These are phyloP conservation scores for Inga leiocalycina DNA, from an alignment of 306 rosid species.

Conservation along the genomic window DNA sequence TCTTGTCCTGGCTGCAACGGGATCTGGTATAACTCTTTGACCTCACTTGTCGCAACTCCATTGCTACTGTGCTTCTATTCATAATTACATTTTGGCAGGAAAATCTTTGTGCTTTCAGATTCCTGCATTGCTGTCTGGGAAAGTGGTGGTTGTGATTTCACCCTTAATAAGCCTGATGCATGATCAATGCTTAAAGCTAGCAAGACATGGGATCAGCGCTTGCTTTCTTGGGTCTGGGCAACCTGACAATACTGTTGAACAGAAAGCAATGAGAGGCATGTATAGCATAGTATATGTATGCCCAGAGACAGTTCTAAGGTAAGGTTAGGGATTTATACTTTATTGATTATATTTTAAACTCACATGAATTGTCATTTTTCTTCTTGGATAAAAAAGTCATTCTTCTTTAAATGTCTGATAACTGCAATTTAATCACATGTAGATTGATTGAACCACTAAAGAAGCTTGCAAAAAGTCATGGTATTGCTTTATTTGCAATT, in stretches of 20 bases:
- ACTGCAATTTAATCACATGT: slow-evolving; percentile 28
- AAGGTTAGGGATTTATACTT: slow-evolving; percentile 38
- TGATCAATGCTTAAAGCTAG: slow-evolving; percentile 88
- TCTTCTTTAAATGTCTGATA: slow-evolving; percentile 22
- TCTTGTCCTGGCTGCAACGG: slow-evolving; percentile 93
- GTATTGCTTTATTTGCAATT: slow-evolving; percentile 89
- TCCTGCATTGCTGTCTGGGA: slow-evolving; percentile 89
- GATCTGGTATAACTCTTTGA: slow-evolving; percentile 65
- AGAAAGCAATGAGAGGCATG: slow-evolving; percentile 85
- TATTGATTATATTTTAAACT: not conserved
- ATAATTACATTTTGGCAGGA: slow-evolving; percentile 58
- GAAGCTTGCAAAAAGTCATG: slow-evolving; percentile 69
- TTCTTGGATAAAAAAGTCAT: not conserved
- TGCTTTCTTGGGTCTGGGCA: slow-evolving; percentile 99
- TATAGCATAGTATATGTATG: slow-evolving; percentile 78
- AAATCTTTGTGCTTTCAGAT: slow-evolving; percentile 93
- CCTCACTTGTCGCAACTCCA: slow-evolving; percentile 10
- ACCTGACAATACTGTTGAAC: slow-evolving; percentile 78
- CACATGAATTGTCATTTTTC: not conserved
- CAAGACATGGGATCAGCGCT: slow-evolving; percentile 72
- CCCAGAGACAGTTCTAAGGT: slow-evolving; percentile 89
- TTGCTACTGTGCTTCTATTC: slow-evolving; percentile 26
- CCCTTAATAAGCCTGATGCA: slow-evolving; percentile 97
- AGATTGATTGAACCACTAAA: slow-evolving; percentile 84
- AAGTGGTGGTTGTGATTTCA: slow-evolving; percentile 93